Evolutionary conservation across 768 basidiomycete genomes (phyloP), one percentile per base, ranked within the genome.

Genomic region (Amanita molliuscula): DNA sequence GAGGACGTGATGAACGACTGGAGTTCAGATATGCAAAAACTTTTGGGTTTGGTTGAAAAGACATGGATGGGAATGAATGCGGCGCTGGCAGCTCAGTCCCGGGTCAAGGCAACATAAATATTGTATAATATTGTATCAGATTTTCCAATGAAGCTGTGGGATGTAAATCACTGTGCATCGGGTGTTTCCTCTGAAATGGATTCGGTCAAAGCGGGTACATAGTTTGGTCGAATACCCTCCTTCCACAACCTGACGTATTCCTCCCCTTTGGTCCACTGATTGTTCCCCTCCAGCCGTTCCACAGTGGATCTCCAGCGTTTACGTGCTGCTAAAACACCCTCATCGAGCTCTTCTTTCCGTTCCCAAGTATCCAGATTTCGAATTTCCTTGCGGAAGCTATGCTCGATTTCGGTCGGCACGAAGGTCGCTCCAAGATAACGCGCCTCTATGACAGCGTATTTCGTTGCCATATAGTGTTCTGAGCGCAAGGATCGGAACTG

Each of bases 41-140:
- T 99, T 60, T 73, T 99, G 53, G 79, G 86, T 15, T 67, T 96
- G 36, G 88, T 93, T 11, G 96, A 99, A 71, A 97, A 97, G 78
- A 92, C 91, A n/a, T 96, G 94, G 89, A 92, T 92, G 89, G 86
- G 85, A 33, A 84, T 92, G 77, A 91, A 91, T 56, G 88, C 89
- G 29, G 88, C 89, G 9, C 79, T 88, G 62, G 88, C 89, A 42
- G 88, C 88, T 18, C 85, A 88, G 56, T 80, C 85, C 44, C 73
- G 81, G 53, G 69, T 71, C 53, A 75, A 73, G 55, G 25, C 48
- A 45, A 59, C 68, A 48, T 67, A 58, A 53, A 54, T 7, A 35
- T 45, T 54, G 40, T 55, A 43, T 51, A 44, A n/a, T 48, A 53
- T 43, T 50, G 44, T 5, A 28, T 25, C n/a, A 29, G 41, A 20